These are phyloP conservation scores for Vaccinium myrtillus DNA, from an alignment of 148 eudicot genomes.

Conservation along the genomic window DNA sequence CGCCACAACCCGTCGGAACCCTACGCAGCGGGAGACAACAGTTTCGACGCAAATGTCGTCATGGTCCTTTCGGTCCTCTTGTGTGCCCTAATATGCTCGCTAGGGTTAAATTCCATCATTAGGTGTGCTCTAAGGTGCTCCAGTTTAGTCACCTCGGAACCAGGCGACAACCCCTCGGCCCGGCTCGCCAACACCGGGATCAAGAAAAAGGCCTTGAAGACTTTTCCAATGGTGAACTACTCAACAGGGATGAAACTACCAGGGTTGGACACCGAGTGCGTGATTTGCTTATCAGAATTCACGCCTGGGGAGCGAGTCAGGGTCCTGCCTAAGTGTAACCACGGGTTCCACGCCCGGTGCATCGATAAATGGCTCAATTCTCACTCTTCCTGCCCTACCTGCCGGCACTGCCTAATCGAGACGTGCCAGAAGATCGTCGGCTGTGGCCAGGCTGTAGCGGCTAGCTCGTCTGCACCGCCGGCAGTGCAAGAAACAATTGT, in stretches of 20 bases:
- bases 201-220: slow-evolving; percentile 63
- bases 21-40: slow-evolving; percentile 29
- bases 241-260: slow-evolving; percentile 44
- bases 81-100: slow-evolving; percentile 82
- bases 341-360: slow-evolving; percentile 77
- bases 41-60: slow-evolving; percentile 74
- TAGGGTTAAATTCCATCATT: slow-evolving; percentile 68
- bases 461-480: slow-evolving; percentile 26
- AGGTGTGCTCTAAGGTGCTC: slow-evolving; percentile 80
- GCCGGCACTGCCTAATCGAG: slow-evolving; percentile 64
- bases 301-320: slow-evolving; percentile 41
- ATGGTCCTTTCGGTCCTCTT: slow-evolving; percentile 83
- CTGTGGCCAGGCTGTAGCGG: slow-evolving; percentile 15
- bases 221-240: slow-evolving; percentile 54
- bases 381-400: slow-evolving; percentile 86
- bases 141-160: slow-evolving; percentile 32
- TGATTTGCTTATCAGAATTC: slow-evolving; percentile 68
- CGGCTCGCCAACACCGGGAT: slow-evolving; percentile 64
- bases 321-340: slow-evolving; percentile 76
- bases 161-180: slow-evolving; percentile 24
- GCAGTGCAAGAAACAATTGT: slow-evolving; percentile 27
- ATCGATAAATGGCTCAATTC: slow-evolving; percentile 76
- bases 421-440: slow-evolving; percentile 63
- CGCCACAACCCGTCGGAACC: slow-evolving; percentile 32
- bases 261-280: slow-evolving; percentile 60